These are phyloP conservation scores for Trichoderma virens DNA, from an alignment of 495 filamentous ascomycete species.

Conservation along the genomic window DNA sequence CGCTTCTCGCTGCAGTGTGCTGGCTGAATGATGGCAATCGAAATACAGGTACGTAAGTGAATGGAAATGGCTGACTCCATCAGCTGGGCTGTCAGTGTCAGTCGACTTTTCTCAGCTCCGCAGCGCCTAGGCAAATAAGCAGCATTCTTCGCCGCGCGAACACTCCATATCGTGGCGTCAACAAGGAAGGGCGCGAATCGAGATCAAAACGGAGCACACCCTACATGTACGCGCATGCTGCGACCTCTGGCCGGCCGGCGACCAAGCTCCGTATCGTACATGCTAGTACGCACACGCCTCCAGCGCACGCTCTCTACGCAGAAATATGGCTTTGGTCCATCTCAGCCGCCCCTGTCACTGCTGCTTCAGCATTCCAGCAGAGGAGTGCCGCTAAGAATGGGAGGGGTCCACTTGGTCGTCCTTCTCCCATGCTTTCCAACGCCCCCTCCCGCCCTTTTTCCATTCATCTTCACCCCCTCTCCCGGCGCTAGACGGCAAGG, in stretches of 20 bases:
- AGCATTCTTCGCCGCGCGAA: not conserved
- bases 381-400: not conserved
- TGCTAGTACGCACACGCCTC: not conserved
- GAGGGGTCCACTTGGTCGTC: not conserved
- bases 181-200: slow-evolving; percentile 5
- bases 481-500: not conserved
- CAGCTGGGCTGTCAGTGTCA: slow-evolving; percentile 7
- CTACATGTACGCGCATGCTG: not conserved
- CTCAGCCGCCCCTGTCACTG: slow-evolving; percentile 4
- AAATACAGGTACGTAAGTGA: not conserved
- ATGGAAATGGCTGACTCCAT: not conserved
- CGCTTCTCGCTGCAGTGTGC: too few species aligned
- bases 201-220: slow-evolving; percentile 5
- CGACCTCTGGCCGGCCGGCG: not conserved
- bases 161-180: slow-evolving; percentile 3
- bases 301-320: not conserved
- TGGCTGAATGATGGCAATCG: not conserved
- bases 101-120: slow-evolving; percentile 6
- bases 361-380: not conserved
- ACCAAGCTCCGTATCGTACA: not conserved
- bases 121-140: not conserved
- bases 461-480: slow-evolving; percentile 5
- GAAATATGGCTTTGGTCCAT: not conserved
- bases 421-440: not conserved
- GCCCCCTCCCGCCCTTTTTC: not conserved